phyloP scores from a whole-genome alignment of 495 filamentous ascomycete species.

The Collariella sp. region DNA sequence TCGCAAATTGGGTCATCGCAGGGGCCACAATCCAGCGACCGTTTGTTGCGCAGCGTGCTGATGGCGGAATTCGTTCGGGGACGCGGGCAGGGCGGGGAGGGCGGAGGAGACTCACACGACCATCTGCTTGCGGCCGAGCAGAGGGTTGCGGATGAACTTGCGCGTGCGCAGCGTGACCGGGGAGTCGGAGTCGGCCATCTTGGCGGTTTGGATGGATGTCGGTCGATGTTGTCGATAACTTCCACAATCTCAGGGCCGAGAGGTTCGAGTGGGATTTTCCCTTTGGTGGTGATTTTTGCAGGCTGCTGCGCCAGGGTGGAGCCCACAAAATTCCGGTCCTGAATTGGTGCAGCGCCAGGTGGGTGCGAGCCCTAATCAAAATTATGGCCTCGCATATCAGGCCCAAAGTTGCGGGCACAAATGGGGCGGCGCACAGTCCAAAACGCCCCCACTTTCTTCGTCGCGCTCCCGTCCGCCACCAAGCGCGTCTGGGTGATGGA shows the following conservation, averaged over 20 bases:
- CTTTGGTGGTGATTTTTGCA: constrained; percentile 23
- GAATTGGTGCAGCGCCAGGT: constrained; percentile 16
- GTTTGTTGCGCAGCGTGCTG: constrained; percentile 5
- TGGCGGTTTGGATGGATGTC: constrained; percentile 24
- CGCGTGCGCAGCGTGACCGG: constrained; percentile 96
- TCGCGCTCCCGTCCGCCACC: neutral
- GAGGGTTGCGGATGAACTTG: constrained; percentile 99
- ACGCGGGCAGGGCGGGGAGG: neutral
- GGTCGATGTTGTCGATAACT: constrained; percentile 22
- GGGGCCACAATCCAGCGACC: neutral
- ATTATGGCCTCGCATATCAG: constrained; percentile 12
- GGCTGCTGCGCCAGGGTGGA: constrained; percentile 21
- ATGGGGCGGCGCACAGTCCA: neutral
- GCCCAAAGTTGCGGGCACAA: neutral
- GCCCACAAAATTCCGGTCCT: constrained; percentile 23
- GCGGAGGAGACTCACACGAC: constrained; percentile 77
- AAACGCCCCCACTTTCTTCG: neutral
- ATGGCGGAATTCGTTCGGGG: neutral
- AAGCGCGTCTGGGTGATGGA: too few relatives aligned
- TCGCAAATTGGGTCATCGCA: neutral
- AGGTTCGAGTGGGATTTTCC: constrained; percentile 23
- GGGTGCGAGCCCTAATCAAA: constrained; percentile 28
- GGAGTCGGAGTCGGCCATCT: constrained; percentile 78
- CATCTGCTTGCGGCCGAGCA: constrained; percentile 98
- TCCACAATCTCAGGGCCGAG: constrained; percentile 20